Evolutionary conservation across 2,329 filamentous ascomycete species (phyloP).

Genomic region (Fusarium sp.): DNA sequence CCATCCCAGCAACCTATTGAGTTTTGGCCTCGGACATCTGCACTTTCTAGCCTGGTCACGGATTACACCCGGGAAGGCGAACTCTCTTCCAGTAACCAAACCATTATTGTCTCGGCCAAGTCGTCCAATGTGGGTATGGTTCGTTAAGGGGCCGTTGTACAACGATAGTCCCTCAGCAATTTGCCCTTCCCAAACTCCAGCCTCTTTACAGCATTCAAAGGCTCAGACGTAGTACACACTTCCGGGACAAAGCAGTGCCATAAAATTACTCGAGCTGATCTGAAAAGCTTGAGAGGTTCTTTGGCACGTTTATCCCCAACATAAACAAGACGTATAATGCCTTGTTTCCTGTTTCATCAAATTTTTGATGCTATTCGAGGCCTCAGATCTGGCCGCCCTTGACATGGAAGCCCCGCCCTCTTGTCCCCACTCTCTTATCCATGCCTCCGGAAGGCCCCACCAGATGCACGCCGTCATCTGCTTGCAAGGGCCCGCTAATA

Average conservation of each 20-base stretch:
- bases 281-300: slow-evolving; percentile 1
- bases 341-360: not conserved
- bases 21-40: not conserved
- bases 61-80: not conserved
- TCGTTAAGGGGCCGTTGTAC: not conserved
- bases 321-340: not conserved
- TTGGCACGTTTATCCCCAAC: not conserved
- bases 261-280: not conserved
- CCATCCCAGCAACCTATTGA: not conserved
- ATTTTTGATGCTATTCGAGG: not conserved
- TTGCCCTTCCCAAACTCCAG: not conserved
- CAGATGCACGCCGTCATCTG: slow-evolving; percentile 35
- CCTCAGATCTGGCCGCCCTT: not conserved
- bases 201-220: not conserved
- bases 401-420: not conserved
- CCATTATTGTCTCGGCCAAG: not conserved
- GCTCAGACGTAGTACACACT: not conserved
- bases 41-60: not conserved
- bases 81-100: not conserved
- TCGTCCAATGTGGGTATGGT: not conserved
- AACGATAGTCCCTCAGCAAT: not conserved
- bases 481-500: slow-evolving; percentile 34
- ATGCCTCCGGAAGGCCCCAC: slow-evolving; percentile 16
- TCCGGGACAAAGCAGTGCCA: not conserved
- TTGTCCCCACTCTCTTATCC: not conserved